These are phyloP conservation scores for Vaccinium myrtillus DNA, from an alignment of 148 eudicot genomes.

Conservation along the genomic window DNA sequence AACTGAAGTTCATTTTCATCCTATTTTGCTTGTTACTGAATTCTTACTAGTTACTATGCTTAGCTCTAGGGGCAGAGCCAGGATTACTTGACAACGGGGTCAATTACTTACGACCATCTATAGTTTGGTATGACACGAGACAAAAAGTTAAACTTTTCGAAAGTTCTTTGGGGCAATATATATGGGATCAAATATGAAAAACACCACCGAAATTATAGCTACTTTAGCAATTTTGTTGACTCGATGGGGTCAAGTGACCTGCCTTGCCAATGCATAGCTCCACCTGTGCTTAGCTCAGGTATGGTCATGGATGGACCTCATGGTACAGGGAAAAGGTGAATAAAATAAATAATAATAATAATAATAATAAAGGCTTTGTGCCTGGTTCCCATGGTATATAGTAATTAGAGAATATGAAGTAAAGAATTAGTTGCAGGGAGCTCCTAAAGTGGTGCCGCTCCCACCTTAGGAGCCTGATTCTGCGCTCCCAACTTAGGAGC, in stretches of 20 bases:
- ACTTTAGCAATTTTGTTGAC: neutral
- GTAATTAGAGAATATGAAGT: neutral
- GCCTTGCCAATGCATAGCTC: neutral
- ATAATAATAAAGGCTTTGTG: neutral
- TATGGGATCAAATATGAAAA: neutral
- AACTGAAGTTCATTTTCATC: neutral
- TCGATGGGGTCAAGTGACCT: neutral
- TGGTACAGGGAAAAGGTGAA: neutral
- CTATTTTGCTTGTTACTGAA: neutral
- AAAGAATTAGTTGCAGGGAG: neutral
- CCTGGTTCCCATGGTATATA: neutral
- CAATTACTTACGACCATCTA: neutral
- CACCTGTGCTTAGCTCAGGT: neutral
- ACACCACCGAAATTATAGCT: neutral
- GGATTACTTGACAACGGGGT: neutral
- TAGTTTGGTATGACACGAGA: neutral
- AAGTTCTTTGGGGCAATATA: neutral
- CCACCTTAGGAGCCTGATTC: no score
- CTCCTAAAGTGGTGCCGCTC: no score
- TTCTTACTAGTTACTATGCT: no score
- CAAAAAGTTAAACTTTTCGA: neutral
- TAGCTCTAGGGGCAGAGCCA: neutral
- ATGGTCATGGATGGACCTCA: constrained; percentile 3
- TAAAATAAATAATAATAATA: neutral
- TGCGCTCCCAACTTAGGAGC: no score